Base-by-base conservation (phyloP, 768 basidiomycete genomes). In the Favolaschia claudopus region DNA sequence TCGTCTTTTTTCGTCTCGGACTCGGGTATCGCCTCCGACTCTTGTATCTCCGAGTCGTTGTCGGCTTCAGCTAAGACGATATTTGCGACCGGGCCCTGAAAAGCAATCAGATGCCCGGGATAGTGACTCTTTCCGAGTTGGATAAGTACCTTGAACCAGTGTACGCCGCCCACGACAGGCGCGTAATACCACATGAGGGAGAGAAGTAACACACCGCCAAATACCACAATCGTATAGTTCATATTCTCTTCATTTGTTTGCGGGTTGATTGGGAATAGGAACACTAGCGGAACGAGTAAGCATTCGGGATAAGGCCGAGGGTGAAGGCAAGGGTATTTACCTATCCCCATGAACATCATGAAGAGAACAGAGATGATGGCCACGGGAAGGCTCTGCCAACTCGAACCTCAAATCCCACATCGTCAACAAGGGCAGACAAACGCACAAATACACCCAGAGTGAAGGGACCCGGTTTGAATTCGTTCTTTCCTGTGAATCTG, bases 161-260 rank as follows among this genome's bases (percentile, higher is more conserved):
- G 64, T 5, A 70, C 66, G 9, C 69, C 68, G 4, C 69, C 70
- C 20, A 71, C 70, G 39, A 78, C 76, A 3, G 85, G 85, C 58
- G 83, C 78, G 69, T 85, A 88, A 66, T 86, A 89, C 80, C 83
- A 89, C 1, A 75, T 46, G 5, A 86, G 57, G 4, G 85, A 84
- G 17, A 87, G 77, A 1, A 76, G 36, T 57, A 88, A 69, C 1
- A 84, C 73, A 2, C 83, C 85, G 0, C 82, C 82, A 2, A 85
- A 67, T 3, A 89, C 87, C 37, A 87, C 85, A 39, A 85, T 74
- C 0, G 82, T 79, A 59, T 89, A 89, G 70, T 89, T 89, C 86
- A 89, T 87, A 48, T 73, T 71, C 13, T 37, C n/a, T 0, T 76
- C 64, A 9, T 51, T 57, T 5, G 85, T 77, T 13, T 72, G 68